These are phyloP conservation scores for Solanum arcanum DNA, from an alignment of 257 asterid genomes.

Conservation along the genomic window DNA sequence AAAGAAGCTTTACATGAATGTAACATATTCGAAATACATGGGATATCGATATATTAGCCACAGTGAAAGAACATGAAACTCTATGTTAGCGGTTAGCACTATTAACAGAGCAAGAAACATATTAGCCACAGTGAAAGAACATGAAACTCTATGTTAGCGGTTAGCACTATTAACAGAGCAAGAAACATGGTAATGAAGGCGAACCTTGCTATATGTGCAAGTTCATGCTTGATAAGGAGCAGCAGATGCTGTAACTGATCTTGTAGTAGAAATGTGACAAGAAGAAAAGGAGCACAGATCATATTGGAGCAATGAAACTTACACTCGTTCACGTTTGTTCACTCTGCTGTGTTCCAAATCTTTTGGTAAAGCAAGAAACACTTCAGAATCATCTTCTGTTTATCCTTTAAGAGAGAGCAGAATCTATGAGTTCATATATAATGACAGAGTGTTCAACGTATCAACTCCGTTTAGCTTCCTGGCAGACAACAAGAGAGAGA, in stretches of 20 bases:
- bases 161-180: background rate
- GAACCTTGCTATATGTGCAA: background rate
- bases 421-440: background rate
- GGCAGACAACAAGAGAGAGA: background rate
- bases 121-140: background rate
- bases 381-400: background rate
- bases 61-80: background rate
- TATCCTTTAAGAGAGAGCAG: background rate
- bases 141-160: background rate
- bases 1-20: background rate
- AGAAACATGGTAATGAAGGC: background rate
- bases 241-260: background rate
- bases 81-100: background rate
- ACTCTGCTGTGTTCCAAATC: background rate
- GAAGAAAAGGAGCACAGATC: background rate
- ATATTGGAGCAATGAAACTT: background rate
- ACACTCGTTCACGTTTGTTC: background rate
- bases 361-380: background rate
- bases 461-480: background rate
- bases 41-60: background rate
- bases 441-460: background rate
- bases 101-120: background rate
- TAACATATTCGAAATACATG: background rate
- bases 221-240: background rate
- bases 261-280: background rate